phyloP scores from a whole-genome alignment of 2,329 filamentous ascomycete genomes.

The Fusarium buxicola region DNA sequence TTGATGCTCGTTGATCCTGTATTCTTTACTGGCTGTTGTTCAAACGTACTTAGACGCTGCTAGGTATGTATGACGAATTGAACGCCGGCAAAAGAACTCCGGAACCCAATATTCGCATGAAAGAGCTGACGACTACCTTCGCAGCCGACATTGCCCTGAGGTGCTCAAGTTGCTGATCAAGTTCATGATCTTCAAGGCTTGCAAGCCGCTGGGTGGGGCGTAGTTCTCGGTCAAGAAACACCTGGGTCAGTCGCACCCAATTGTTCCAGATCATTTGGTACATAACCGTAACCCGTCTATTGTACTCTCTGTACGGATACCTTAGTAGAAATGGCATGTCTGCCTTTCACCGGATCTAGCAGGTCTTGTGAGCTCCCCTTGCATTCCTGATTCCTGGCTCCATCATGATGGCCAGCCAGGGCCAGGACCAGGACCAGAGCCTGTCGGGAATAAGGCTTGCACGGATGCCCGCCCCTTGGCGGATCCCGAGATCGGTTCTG shows the following conservation, averaged over 20 bases:
- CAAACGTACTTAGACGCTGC: background rate
- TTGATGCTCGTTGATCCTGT: background rate
- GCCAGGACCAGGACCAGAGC: background rate
- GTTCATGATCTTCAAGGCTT: conserved; percentile 30
- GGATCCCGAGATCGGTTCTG: conserved; percentile 15
- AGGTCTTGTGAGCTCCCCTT: conserved; percentile 1
- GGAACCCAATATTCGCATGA: conserved; percentile 8
- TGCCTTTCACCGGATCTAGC: background rate
- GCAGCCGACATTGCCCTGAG: conserved; percentile 28
- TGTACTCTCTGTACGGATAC: no score
- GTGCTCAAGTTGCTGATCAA: conserved; percentile 36
- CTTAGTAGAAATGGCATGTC: conserved; percentile 13
- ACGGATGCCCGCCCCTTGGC: conserved; percentile 22
- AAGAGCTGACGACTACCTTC: conserved; percentile 16
- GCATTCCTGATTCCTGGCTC: background rate
- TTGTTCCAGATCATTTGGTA: conserved; percentile 18
- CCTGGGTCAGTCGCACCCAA: conserved; percentile 7
- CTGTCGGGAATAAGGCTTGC: conserved; percentile 38
- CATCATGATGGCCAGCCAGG: background rate
- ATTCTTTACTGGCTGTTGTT: no score
- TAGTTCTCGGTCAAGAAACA: conserved; percentile 2
- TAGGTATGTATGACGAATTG: no score
- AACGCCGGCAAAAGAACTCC: background rate
- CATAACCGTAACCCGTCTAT: background rate
- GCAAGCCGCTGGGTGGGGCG: conserved; percentile 23